phyloP scores from a whole-genome alignment of 1,284 basidiomycete species.

The Melampsora americana region DNA sequence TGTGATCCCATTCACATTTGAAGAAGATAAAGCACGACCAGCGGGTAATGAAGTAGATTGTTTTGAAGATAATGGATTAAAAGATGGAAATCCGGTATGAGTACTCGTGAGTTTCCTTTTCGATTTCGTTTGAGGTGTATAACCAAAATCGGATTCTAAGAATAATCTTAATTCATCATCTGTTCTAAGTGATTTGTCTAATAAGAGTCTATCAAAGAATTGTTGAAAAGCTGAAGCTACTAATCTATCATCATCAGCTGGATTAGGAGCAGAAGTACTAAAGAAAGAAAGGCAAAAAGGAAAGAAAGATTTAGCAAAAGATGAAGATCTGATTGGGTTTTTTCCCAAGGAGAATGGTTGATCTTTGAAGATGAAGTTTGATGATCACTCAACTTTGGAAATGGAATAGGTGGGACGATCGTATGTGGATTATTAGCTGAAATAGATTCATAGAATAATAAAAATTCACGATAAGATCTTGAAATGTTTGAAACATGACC shows the following conservation, averaged over 20 bases:
- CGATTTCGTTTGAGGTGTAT: conserved; percentile 27
- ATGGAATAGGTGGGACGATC: conserved; percentile 45
- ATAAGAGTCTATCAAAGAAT: conserved; percentile 83
- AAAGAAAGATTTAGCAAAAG: conserved; percentile 47
- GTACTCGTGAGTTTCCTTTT: neutral
- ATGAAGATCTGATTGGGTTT: no score
- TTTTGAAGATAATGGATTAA: neutral
- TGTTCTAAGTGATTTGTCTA: conserved; percentile 75
- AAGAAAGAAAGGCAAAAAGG: conserved; percentile 45
- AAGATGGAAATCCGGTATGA: neutral
- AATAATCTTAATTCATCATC: conserved; percentile 90
- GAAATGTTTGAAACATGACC: neutral
- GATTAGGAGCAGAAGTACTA: conserved; percentile 86
- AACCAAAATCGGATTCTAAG: conserved; percentile 88
- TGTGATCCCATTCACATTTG: neutral
- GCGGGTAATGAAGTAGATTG: neutral
- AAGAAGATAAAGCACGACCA: neutral
- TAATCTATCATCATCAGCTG: conserved; percentile 89
- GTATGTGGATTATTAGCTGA: conserved; percentile 78
- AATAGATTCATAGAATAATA: conserved; percentile 62
- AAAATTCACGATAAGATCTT: neutral
- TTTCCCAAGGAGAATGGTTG: no score
- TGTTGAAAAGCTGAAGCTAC: conserved; percentile 86
- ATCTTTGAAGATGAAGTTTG: neutral
- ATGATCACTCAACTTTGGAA: neutral